Percentiles rank a stretch among this genome's conserved stretches.
Evolutionary conservation across 2,329 filamentous ascomycete species (phyloP).

Genomic region (Alternaria sp.): DNA sequence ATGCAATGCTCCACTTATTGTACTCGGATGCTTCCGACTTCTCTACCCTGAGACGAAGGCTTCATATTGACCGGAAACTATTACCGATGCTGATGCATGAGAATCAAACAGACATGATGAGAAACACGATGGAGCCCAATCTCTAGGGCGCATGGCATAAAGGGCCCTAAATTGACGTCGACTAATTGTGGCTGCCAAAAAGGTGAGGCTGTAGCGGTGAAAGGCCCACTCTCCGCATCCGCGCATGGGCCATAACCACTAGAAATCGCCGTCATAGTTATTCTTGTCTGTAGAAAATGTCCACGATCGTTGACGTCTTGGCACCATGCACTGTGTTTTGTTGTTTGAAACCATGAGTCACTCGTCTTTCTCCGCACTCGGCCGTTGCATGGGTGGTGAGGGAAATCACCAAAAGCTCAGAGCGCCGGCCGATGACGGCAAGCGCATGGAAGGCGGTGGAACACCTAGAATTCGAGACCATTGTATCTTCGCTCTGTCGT

Average conservation of each 20-base stretch:
- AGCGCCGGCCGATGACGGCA: slow-evolving; percentile 28
- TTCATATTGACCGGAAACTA: slow-evolving; percentile 34
- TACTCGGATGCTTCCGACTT: slow-evolving; percentile 23
- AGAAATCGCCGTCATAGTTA: slow-evolving; percentile 18
- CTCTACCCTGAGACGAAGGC: slow-evolving; percentile 33
- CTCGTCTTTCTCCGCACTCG: slow-evolving; percentile 11
- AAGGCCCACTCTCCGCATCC: slow-evolving; percentile 35
- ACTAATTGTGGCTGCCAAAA: slow-evolving; percentile 36
- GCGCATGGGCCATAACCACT: slow-evolving; percentile 31
- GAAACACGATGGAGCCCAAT: slow-evolving; percentile 41
- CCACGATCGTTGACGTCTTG: slow-evolving; percentile 26
- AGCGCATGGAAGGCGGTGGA: slow-evolving; percentile 17
- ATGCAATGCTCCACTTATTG: slow-evolving; percentile 32
- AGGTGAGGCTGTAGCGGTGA: slow-evolving; percentile 44
- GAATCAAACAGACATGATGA: slow-evolving; percentile 16
- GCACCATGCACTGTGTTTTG: slow-evolving; percentile 25
- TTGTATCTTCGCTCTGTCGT: slow-evolving; percentile 14
- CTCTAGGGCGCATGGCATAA: slow-evolving; percentile 26
- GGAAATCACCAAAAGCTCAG: slow-evolving; percentile 18
- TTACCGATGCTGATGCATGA: slow-evolving; percentile 26
- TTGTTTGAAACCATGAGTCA: slow-evolving; percentile 26
- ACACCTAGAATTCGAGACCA: slow-evolving; percentile 8
- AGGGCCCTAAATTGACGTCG: slow-evolving; percentile 19
- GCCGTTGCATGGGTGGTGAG: slow-evolving; percentile 9
- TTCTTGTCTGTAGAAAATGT: slow-evolving; percentile 27